Percentiles rank a stretch among this genome's conserved stretches.
These are phyloP conservation scores for Sporobolomyces pararoseus DNA, from an alignment of 768 basidiomycete species.

Conservation along the genomic window DNA sequence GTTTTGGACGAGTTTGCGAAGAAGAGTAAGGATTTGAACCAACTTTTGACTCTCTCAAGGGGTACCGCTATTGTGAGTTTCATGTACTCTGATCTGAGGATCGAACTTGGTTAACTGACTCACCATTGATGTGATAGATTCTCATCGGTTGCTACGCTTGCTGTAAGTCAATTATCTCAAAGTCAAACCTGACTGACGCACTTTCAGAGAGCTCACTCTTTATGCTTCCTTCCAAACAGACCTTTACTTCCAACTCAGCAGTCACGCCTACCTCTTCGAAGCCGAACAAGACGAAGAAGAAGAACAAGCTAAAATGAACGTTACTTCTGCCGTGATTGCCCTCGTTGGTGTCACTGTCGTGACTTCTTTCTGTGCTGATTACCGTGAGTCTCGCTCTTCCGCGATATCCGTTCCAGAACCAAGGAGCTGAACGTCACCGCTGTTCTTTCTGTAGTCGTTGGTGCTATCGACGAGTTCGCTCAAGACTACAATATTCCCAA, in stretches of 20 bases:
- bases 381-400: conserved; percentile 65
- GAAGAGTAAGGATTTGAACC: conserved; percentile 50
- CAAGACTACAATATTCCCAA: conserved; percentile 74
- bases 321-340: conserved; percentile 60
- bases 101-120: background rate
- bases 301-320: conserved; percentile 64
- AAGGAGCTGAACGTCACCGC: background rate
- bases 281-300: conserved; percentile 51
- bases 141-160: conserved; percentile 66
- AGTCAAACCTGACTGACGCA: background rate
- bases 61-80: conserved; percentile 65
- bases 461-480: conserved; percentile 87
- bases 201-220: background rate
- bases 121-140: conserved; percentile 20
- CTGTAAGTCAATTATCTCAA: conserved; percentile 39
- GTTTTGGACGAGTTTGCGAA: conserved; percentile 45
- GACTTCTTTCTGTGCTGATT: conserved; percentile 86
- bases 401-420: background rate
- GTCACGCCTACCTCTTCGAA: conserved; percentile 66
- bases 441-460: conserved; percentile 60
- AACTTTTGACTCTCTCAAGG: conserved; percentile 67
- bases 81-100: background rate
- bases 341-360: conserved; percentile 70
- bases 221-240: conserved; percentile 51
- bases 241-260: conserved; percentile 74